Base-by-base conservation (phyloP, 306 rosid genomes). In the Pueraria montana region DNA sequence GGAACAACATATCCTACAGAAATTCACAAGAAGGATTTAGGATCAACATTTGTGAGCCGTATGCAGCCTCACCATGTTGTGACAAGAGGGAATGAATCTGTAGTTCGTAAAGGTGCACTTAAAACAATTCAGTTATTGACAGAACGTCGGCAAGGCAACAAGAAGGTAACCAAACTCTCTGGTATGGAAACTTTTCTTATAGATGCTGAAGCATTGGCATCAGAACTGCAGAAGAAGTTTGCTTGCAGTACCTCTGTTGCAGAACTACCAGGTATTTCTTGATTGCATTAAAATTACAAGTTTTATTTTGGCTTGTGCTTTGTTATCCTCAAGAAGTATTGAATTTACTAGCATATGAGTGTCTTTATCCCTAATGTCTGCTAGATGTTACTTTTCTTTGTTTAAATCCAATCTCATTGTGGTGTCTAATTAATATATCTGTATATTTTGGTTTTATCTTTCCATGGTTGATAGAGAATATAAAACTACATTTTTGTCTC, bases 21-120 rank as follows among this genome's bases (percentile, higher is more conserved):
- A 89, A 89, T 96, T 86, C 98, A 92, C 72, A 93, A 96, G 86
- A 93, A 89, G 78, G 99, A 96, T 83, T 2, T 96, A 23, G 97
- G 94, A 24, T 20, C 90, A 21, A 77, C 91, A 64, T 93, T 96
- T 74, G 84, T 93, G 69, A 86, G 83, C 82, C 91, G 97, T 71
- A 96, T 96, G 98, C 99, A 92, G 74, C 84, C 98, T 74, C 98
- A 96, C 83, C 99, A 93, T 70, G 40, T 92, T 70, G 97, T 95
- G 79, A 90, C 92, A 2, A 91, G 98, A 83, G 99, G 96, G 81
- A 82, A 83, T 55, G 98, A 93, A 79, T 92, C 95, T 6, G 94
- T 92, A 45, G 93, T 93, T 85, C 97, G 97, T 82, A 91, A 92
- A 88, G 98, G 99, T 79, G 91, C 90, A 50, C 74, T 95, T 69